Percentiles rank a stretch among this genome's conserved stretches.
Conservation (phyloP, 345 rosid genomes). For the Eucalyptus marginata region DNA sequence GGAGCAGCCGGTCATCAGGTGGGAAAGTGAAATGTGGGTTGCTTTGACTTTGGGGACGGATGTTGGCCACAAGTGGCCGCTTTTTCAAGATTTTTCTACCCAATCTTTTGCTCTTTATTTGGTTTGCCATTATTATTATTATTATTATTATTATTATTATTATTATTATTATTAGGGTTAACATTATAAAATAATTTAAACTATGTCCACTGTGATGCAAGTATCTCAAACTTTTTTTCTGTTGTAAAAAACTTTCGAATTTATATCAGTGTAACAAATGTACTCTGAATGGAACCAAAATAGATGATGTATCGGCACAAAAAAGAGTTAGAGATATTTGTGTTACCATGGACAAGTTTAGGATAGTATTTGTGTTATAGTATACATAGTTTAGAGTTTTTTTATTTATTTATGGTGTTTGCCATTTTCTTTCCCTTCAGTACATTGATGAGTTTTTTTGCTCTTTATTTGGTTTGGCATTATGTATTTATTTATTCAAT, state of each 20-base stretch:
- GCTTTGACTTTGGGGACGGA: neutral
- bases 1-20: neutral
- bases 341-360: too few species aligned
- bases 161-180: too few species aligned
- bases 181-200: too few species aligned
- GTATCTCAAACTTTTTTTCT: too few species aligned
- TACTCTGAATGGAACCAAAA: fast-evolving
- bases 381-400: neutral
- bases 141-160: too few species aligned
- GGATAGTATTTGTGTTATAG: too few species aligned
- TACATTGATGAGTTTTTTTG: neutral
- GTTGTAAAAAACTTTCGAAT: too few species aligned
- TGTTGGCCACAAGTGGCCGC: neutral
- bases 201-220: neutral
- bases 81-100: neutral
- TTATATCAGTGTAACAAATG: too few species aligned
- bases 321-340: too few species aligned
- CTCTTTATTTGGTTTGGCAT: neutral
- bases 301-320: neutral
- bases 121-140: neutral
- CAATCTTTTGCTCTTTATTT: neutral
- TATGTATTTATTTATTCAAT: neutral
- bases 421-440: neutral
- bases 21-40: neutral
- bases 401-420: neutral